Conservation (phyloP, 2,329 filamentous ascomycete species). For the Botrytis hyacinthi region DNA sequence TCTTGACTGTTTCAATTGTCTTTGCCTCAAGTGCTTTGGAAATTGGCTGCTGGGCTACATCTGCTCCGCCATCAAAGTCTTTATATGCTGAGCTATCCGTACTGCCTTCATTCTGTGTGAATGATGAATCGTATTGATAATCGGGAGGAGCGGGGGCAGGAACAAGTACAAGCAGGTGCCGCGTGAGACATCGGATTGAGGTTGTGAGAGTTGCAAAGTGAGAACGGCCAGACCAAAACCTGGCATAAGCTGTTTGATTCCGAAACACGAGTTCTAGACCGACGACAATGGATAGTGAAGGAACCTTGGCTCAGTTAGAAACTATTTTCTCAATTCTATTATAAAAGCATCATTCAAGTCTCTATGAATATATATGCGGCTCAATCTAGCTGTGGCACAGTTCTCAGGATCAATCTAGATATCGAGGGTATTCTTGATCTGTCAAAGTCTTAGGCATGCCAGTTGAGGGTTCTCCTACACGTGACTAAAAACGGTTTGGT, state of each 20-base stretch:
- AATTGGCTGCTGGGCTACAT: conserved; percentile 15
- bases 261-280: conserved; percentile 67
- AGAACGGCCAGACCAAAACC: conserved; percentile 55
- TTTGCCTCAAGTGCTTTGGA: conserved; percentile 38
- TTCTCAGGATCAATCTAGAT: neutral
- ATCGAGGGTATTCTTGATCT: neutral
- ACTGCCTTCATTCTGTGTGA: conserved; percentile 21
- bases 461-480: neutral
- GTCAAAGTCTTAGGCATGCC: neutral
- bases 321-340: neutral
- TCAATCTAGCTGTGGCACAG: neutral
- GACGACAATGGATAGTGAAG: conserved; percentile 62
- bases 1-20: conserved; percentile 58
- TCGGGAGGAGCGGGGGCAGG: conserved; percentile 35
- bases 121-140: conserved; percentile 29
- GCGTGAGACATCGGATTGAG: conserved; percentile 57
- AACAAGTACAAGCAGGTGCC: conserved; percentile 48
- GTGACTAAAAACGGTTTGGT: neutral
- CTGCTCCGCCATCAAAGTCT: conserved; percentile 14
- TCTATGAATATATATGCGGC: neutral
- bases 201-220: conserved; percentile 57
- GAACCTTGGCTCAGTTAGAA: conserved; percentile 45
- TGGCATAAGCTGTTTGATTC: conserved; percentile 50
- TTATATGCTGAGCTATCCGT: conserved; percentile 19
- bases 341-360: neutral